Base-by-base conservation (phyloP, 2,329 filamentous ascomycete species). In the Colletotrichum eremochloae region DNA sequence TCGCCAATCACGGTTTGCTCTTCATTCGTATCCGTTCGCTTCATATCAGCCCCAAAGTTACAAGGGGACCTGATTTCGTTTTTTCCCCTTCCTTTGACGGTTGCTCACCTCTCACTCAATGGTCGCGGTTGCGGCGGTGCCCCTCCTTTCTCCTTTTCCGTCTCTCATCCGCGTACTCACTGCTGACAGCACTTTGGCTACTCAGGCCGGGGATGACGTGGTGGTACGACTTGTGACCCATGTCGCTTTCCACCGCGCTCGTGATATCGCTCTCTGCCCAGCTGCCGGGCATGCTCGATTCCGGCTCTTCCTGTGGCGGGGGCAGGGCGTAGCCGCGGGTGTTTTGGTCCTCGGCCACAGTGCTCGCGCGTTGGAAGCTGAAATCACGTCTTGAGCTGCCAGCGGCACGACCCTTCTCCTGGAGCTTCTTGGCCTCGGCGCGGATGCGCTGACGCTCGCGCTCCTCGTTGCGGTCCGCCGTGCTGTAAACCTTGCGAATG, bases 401-500 rank as follows among this genome's bases (percentile, higher is more conserved):
- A 9, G 36, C 57, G 5, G 81, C 78, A 12, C 88, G 84, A 62
- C 85, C 86, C 75, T 88, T 86, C 66, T 89, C 87, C 65, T 87
- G 85, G n/a, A 89, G 81, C 50, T 85, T 84, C 29, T 85, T 82
- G 0, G 89, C 89, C 80, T 91, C 90, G 60, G 86, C 83, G 46
- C 88, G 86, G 74, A 89, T 82, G 24, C 86, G 85, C 76, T 91
- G 88, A 40, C 84, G 78, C 79, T 90, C 88, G 50, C 87, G 85
- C 62, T 81, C 79, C 36, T 82, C 84, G 63, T 82, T 87, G 76
- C 87, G 86, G 80, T 90, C 88, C 12, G 88, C 86, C 1, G 86
- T 87, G 50, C 88, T 90, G 82, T 91, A 90, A 42, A 91, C 89
- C 81, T 91, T 90, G 75, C 89, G 84, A 76, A 91, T 91, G 63